A percentile compares a stretch with the other conserved stretches of the same genome.
Conservation (phyloP, 169 alveolate species). For the Cryptosporidium meleagridis region DNA sequence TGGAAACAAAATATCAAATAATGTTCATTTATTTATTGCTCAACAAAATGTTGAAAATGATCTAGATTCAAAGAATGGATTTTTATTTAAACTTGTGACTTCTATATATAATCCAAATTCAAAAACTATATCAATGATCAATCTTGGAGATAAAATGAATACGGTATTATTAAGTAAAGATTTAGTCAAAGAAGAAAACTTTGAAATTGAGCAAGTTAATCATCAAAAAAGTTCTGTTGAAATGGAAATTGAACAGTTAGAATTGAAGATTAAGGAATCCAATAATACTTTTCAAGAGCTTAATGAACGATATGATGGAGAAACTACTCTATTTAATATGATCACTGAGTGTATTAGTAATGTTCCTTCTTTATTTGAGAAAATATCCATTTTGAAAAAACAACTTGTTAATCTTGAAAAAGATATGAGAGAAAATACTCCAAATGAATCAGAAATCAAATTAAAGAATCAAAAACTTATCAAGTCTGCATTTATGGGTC, state of each 20-base stretch:
- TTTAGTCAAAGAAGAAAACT: neutral
- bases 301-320: conserved; percentile 21
- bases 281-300: neutral
- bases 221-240: neutral
- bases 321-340: conserved; percentile 16
- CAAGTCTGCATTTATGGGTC: conserved; percentile 8
- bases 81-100: conserved; percentile 16
- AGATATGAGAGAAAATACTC: conserved; percentile 9
- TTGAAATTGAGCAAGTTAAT: neutral
- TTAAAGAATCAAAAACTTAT: neutral
- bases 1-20: conserved; percentile 28
- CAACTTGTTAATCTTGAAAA: neutral
- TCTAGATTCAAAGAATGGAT: conserved; percentile 2
- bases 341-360: conserved; percentile 49
- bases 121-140: conserved; percentile 46
- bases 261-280: neutral
- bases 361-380: conserved; percentile 14
- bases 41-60: neutral
- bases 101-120: conserved; percentile 62
- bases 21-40: conserved; percentile 15
- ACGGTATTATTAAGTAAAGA: conserved; percentile 18
- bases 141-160: conserved; percentile 45
- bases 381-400: neutral
- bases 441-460: neutral
- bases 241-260: neutral